phyloP scores from a whole-genome alignment of 2,329 filamentous ascomycete species.

The Talaromyces sp. region DNA sequence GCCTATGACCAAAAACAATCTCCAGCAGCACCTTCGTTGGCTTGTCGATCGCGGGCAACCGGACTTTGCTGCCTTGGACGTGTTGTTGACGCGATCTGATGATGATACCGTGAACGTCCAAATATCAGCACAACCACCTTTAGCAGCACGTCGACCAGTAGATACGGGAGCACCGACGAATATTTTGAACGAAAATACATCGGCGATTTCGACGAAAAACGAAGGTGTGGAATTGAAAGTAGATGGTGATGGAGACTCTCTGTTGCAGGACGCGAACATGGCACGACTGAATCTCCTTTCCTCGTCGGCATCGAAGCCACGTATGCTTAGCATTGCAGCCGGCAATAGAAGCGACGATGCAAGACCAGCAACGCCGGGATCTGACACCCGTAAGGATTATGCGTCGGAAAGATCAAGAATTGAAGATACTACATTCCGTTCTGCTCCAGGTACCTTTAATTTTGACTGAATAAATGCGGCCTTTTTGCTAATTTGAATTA shows the following conservation, averaged over 20 bases:
- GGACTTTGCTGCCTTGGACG: constrained; percentile 31
- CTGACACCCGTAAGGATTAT: constrained; percentile 15
- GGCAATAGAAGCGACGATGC: constrained; percentile 22
- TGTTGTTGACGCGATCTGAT: constrained; percentile 24
- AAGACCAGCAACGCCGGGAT: constrained; percentile 25
- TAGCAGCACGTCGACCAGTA: background rate
- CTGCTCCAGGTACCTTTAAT: constrained; percentile 27
- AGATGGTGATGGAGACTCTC: constrained; percentile 26
- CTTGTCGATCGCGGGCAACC: constrained; percentile 42
- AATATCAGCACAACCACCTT: background rate
- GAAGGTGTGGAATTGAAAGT: constrained; percentile 21
- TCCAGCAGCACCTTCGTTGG: constrained; percentile 46
- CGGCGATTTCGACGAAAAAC: background rate
- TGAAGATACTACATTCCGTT: constrained; percentile 12
- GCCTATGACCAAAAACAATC: constrained; percentile 51
- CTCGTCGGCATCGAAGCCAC: constrained; percentile 39
- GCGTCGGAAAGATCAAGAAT: constrained; percentile 17
- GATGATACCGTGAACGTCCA: constrained; percentile 8
- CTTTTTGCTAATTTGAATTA: background rate
- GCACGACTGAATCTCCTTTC: constrained; percentile 44
- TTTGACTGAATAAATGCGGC: background rate
- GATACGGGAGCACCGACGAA: background rate
- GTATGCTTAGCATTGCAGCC: constrained; percentile 34
- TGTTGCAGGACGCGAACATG: constrained; percentile 36
- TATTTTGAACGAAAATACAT: background rate